Base-by-base conservation (phyloP, 352 stramenopile genomes). In the Blastocystis sp. region DNA sequence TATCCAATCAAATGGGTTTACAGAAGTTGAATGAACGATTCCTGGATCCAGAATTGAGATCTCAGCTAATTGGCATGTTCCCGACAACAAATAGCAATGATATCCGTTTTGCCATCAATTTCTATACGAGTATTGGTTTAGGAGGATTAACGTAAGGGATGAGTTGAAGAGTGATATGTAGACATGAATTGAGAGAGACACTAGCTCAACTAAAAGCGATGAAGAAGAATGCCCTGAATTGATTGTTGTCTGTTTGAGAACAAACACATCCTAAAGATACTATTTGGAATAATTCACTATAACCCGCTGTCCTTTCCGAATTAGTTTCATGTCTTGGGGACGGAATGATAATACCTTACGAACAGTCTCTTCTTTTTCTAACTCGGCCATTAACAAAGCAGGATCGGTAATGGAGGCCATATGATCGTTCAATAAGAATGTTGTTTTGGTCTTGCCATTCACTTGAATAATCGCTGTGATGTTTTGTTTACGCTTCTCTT, bases 81-180 rank as follows among this genome's bases (percentile, higher is more conserved):
- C 96, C 97, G 0, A 96, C 93, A 74, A 95, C 97, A 86, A 97
- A 97, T 80, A 85, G 78, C 65, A 93, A 95, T 57, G 97, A 98
- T 90, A 98, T 95, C 73, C 94, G 96, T 24, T 99, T 98, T 88
- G 95, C 96, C 2, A 99, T 99, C 91, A 99, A 98, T 88, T 99
- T 98, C 89, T 99, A 98, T 91, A 99, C 97, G 49, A 96, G 92
- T 7, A 99, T 99, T 78, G 96, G 96, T 88, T 91, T 99, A 21
- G 97, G 96, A 37, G 95, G 95, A 0, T 91, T 99, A 27, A 99
- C 97, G 39, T 81, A 43, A 74, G 63, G 27, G 14, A 37, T 14
- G 27, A 24, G 11, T n/a, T 37, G 32, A 54, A 32, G 1, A 21
- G 21, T 74, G 63, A 74, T n/a, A 43, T 27, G 32, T 74, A 74